Conservation (phyloP, 2,329 filamentous ascomycete genomes). For the Cercospora sp. region DNA sequence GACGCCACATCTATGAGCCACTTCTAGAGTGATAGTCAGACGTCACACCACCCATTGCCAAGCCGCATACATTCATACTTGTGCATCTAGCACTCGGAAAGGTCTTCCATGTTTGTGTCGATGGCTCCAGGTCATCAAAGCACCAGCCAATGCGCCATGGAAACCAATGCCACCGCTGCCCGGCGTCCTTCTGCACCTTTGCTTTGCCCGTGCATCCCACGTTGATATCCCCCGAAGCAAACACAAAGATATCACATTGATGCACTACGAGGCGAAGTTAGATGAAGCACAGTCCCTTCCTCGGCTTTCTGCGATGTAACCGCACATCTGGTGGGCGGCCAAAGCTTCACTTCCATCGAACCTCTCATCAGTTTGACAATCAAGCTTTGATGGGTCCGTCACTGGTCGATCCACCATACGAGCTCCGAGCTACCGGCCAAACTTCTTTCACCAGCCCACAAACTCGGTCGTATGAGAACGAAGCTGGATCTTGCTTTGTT, state of each 20-base stretch:
- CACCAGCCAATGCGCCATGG: not conserved
- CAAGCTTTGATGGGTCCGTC: not conserved
- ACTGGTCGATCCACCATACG: constrained; percentile 2
- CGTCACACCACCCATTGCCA: no score
- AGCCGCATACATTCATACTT: no score
- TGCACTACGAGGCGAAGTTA: not conserved
- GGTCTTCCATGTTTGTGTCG: no score
- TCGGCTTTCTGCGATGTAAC: not conserved
- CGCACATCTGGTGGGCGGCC: not conserved
- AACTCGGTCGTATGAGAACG: not conserved
- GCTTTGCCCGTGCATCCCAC: not conserved
- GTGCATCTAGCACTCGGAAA: no score
- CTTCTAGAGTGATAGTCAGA: no score
- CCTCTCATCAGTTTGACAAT: constrained; percentile 1
- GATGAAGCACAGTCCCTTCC: not conserved
- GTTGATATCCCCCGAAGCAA: not conserved
- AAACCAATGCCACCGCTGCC: not conserved
- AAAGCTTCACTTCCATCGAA: not conserved
- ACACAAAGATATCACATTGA: not conserved
- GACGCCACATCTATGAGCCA: not conserved
- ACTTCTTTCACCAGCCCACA: not conserved
- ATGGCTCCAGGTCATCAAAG: no score
- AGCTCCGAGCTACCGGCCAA: not conserved
- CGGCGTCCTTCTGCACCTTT: not conserved
- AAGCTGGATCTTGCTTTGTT: not conserved